A percentile compares a stretch with the other conserved stretches of the same genome.
Evolutionary conservation across 2,329 filamentous ascomycete species (phyloP).

Genomic region (Monosporascus sp.): DNA sequence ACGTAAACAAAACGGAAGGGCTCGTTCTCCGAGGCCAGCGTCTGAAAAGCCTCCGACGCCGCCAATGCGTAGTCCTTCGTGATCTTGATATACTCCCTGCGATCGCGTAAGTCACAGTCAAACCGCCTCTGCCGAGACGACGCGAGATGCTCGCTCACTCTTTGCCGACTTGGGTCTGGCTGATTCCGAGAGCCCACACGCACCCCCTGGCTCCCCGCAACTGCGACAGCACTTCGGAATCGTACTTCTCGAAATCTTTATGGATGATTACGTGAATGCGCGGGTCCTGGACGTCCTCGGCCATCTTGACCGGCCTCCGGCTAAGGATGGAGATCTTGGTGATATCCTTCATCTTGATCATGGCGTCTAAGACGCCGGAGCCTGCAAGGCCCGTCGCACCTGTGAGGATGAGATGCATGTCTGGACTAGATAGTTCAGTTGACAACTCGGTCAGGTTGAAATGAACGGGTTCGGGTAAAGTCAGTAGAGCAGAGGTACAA

Average conservation of each 20-base stretch:
- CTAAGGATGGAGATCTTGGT: constrained; percentile 60
- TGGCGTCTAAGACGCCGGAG: constrained; percentile 54
- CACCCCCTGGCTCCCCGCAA: constrained; percentile 61
- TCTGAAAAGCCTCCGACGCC: constrained; percentile 32
- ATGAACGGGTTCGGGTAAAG: too few relatives aligned
- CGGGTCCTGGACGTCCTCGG: constrained; percentile 49
- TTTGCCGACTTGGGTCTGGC: constrained; percentile 52
- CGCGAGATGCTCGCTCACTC: constrained; percentile 38
- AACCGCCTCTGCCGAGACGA: too few relatives aligned
- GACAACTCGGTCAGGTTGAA: neutral
- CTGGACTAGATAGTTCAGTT: neutral
- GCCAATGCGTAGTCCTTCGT: constrained; percentile 62
- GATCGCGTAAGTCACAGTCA: neutral
- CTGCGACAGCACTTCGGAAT: constrained; percentile 48
- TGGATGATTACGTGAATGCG: constrained; percentile 64
- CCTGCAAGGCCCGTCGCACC: constrained; percentile 65
- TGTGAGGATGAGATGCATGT: constrained; percentile 61
- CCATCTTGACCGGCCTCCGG: constrained; percentile 59
- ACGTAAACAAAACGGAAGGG: constrained; percentile 68
- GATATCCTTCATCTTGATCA: constrained; percentile 51
- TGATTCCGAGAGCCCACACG: constrained; percentile 70
- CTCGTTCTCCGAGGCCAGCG: constrained; percentile 34
- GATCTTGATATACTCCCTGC: constrained; percentile 59
- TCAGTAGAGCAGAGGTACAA: too few relatives aligned
- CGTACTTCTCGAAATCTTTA: constrained; percentile 60